Percentiles rank a stretch among this genome's conserved stretches.
These are phyloP conservation scores for Boletus reticulatus DNA, from an alignment of 768 basidiomycete species.

Conservation along the genomic window DNA sequence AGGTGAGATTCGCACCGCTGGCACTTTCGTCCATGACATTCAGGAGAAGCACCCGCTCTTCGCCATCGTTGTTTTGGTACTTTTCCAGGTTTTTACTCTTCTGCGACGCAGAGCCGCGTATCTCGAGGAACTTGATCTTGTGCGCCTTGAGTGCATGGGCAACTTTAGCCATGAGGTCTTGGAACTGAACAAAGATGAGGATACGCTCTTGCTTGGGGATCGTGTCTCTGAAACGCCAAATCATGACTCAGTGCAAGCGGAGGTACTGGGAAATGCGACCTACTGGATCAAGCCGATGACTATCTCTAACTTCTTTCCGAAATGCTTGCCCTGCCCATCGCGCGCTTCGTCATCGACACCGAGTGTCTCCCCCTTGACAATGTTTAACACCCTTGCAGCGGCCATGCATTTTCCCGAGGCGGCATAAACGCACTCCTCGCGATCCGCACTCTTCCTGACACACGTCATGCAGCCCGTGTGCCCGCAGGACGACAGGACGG, in stretches of 20 bases:
- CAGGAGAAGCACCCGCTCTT: conserved; percentile 78
- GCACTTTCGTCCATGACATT: conserved; percentile 95
- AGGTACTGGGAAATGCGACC: conserved; percentile 15
- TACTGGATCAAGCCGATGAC: conserved; percentile 77
- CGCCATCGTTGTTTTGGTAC: conserved; percentile 80
- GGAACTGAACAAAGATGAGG: conserved; percentile 95
- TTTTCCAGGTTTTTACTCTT: conserved; percentile 82
- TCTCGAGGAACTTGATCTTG: conserved; percentile 74
- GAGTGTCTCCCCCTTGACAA: conserved; percentile 76
- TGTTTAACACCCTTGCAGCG: conserved; percentile 75
- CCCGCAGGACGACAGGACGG: conserved; percentile 89
- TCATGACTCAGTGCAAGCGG: background rate
- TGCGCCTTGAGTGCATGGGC: conserved; percentile 74
- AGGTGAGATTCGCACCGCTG: conserved; percentile 90
- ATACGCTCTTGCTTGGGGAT: conserved; percentile 78
- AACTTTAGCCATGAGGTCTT: conserved; percentile 89
- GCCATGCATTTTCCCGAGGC: conserved; percentile 70
- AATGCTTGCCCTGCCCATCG: conserved; percentile 73
- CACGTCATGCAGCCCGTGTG: conserved; percentile 82
- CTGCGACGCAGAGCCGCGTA: conserved; percentile 71
- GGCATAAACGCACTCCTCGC: conserved; percentile 79
- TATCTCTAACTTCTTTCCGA: conserved; percentile 78
- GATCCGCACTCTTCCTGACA: conserved; percentile 68
- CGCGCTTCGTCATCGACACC: conserved; percentile 77
- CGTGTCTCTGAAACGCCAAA: conserved; percentile 44